A percentile compares a stretch with the other conserved stretches of the same genome.
phyloP scores from a whole-genome alignment of 208 protist genomes.

The Herpetomonas tarakana region DNA sequence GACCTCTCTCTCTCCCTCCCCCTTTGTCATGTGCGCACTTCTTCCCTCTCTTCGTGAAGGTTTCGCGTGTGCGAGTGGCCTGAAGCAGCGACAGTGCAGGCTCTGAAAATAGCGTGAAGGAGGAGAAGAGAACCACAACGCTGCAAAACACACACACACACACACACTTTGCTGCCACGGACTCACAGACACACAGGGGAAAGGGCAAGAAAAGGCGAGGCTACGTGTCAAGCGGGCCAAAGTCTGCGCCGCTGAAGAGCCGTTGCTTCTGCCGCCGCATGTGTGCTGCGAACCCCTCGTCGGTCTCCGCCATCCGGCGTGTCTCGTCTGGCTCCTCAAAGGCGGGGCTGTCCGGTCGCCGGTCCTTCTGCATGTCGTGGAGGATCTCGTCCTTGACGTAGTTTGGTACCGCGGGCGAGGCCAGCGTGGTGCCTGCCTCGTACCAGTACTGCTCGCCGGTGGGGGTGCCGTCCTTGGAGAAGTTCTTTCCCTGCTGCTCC shows the following conservation, averaged over 20 bases:
- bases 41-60: too few relatives aligned
- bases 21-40: too few relatives aligned
- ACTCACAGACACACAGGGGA: too few relatives aligned
- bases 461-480: constrained; percentile 71
- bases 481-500: constrained; percentile 45
- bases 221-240: too few relatives aligned
- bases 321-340: constrained; percentile 48
- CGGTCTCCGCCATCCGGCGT: constrained; percentile 23
- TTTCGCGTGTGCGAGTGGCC: too few relatives aligned
- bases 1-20: too few relatives aligned
- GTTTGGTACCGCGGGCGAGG: constrained; percentile 50
- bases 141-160: too few relatives aligned
- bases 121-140: too few relatives aligned
- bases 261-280: constrained; percentile 44
- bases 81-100: too few relatives aligned
- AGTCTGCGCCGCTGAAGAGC: constrained; percentile 21
- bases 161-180: too few relatives aligned
- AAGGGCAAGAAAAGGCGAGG: too few relatives aligned
- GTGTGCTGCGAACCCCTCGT: constrained; percentile 51
- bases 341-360: constrained; percentile 46
- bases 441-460: constrained; percentile 89
- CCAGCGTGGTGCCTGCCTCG: constrained; percentile 65
- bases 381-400: constrained; percentile 82
- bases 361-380: constrained; percentile 58
- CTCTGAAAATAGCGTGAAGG: too few relatives aligned